These are phyloP conservation scores for Rhizophora apiculata DNA, from an alignment of 345 rosid genomes.

Conservation along the genomic window DNA sequence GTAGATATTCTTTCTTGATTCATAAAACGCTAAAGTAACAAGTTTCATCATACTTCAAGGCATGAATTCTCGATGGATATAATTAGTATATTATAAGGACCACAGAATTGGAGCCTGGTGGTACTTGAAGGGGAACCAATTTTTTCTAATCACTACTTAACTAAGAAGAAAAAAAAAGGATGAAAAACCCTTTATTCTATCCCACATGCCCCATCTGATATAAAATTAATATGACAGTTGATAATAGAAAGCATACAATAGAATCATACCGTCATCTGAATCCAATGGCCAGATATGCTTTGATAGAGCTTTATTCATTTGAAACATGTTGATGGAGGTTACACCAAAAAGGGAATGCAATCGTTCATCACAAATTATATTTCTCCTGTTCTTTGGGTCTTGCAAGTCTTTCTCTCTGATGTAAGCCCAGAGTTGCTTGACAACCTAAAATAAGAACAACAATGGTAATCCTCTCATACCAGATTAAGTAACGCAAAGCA, in stretches of 20 bases:
- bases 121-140: background rate
- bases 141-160: background rate
- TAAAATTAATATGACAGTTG: background rate
- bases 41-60: background rate
- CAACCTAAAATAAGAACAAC: constrained; percentile 33
- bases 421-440: constrained; percentile 55
- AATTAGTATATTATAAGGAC: too few species aligned
- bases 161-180: background rate
- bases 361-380: constrained; percentile 50
- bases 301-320: constrained; percentile 54
- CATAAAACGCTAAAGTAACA: background rate
- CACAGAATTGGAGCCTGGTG: background rate
- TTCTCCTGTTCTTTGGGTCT: constrained; percentile 52
- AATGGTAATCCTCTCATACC: background rate
- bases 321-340: constrained; percentile 59
- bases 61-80: background rate
- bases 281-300: constrained; percentile 63
- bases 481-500: constrained; percentile 6
- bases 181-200: background rate
- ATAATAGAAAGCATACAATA: background rate
- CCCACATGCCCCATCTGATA: background rate
- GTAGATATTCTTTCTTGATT: background rate
- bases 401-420: constrained; percentile 59
- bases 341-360: constrained; percentile 45
- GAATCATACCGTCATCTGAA: constrained; percentile 35